phyloP scores from a whole-genome alignment of 1,139 yeast genomes.

The Lodderomyces parapsilosis region DNA sequence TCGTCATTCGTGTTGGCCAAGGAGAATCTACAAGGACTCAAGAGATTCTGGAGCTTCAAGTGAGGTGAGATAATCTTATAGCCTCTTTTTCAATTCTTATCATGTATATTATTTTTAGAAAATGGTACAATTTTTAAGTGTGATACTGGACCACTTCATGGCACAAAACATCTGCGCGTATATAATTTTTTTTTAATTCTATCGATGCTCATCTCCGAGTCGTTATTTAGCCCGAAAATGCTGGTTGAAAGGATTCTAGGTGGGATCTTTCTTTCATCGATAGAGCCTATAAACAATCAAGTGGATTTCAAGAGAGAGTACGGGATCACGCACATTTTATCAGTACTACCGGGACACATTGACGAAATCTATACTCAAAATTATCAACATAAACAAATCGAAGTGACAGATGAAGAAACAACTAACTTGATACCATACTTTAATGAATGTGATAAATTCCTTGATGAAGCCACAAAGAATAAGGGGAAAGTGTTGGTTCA shows the following conservation, averaged over 20 bases:
- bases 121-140: not conserved
- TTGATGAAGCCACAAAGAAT: constrained; percentile 45
- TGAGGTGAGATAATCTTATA: not conserved
- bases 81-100: not conserved
- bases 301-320: constrained; percentile 42
- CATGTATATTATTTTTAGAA: not conserved
- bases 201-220: not conserved
- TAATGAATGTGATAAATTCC: constrained; percentile 60
- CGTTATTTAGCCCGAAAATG: constrained; percentile 8
- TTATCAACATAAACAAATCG: constrained; percentile 61
- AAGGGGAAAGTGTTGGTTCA: constrained; percentile 54
- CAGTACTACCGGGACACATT: constrained; percentile 64
- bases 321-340: constrained; percentile 66
- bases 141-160: too few relatives aligned
- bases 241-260: constrained; percentile 54
- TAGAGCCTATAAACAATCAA: constrained; percentile 48
- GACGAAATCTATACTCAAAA: constrained; percentile 48
- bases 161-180: too few relatives aligned
- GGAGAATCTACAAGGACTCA: constrained; percentile 21
- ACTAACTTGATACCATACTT: constrained; percentile 66
- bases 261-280: constrained; percentile 60
- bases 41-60: constrained; percentile 13
- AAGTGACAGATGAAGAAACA: constrained; percentile 64
- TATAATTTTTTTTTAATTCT: not conserved
- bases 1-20: constrained; percentile 19